A percentile compares a stretch with the other conserved stretches of the same genome.
Evolutionary conservation across 805 yeast genomes (phyloP).

Genomic region (Nakazawaea ambrosiae): DNA sequence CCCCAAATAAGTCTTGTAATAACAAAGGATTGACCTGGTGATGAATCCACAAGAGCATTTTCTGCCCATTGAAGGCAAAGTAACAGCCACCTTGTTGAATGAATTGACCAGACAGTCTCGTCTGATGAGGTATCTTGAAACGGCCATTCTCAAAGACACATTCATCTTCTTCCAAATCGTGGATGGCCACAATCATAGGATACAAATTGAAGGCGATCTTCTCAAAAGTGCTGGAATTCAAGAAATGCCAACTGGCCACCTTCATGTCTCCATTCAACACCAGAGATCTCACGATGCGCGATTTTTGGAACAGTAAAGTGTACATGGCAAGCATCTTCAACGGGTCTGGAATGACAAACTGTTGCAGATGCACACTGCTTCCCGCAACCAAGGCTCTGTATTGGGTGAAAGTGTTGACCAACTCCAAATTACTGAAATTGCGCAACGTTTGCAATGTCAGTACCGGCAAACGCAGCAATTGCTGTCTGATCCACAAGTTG

Average conservation of each 20-base stretch:
- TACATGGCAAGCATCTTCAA: slow-evolving; percentile 64
- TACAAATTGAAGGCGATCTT: slow-evolving; percentile 60
- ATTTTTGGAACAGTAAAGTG: slow-evolving; percentile 62
- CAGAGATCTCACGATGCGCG: slow-evolving; percentile 50
- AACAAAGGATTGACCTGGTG: slow-evolving; percentile 59
- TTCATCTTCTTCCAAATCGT: slow-evolving; percentile 58
- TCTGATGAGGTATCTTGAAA: slow-evolving; percentile 43
- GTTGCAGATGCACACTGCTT: slow-evolving; percentile 41
- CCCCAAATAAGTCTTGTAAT: slow-evolving; percentile 70
- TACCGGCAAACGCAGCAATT: slow-evolving; percentile 31
- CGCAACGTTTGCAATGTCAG: slow-evolving; percentile 26
- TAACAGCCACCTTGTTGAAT: slow-evolving; percentile 69
- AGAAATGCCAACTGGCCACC: slow-evolving; percentile 42
- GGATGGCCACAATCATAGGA: slow-evolving; percentile 74
- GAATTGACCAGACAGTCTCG: slow-evolving; percentile 33
- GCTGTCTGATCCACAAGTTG: slow-evolving; percentile 47
- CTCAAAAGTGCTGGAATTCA: slow-evolving; percentile 49
- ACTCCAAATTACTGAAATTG: slow-evolving; percentile 27
- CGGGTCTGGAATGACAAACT: slow-evolving; percentile 76
- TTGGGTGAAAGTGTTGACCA: slow-evolving; percentile 50
- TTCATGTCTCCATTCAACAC: slow-evolving; percentile 56
- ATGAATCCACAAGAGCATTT: slow-evolving; percentile 60
- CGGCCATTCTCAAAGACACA: slow-evolving; percentile 33
- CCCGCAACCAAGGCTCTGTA: slow-evolving; percentile 44
- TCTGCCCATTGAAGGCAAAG: slow-evolving; percentile 62